Percentiles rank a stretch among this genome's conserved stretches.
Evolutionary conservation across 257 asterid species (phyloP).

Genomic region (Scutellaria galericulata): DNA sequence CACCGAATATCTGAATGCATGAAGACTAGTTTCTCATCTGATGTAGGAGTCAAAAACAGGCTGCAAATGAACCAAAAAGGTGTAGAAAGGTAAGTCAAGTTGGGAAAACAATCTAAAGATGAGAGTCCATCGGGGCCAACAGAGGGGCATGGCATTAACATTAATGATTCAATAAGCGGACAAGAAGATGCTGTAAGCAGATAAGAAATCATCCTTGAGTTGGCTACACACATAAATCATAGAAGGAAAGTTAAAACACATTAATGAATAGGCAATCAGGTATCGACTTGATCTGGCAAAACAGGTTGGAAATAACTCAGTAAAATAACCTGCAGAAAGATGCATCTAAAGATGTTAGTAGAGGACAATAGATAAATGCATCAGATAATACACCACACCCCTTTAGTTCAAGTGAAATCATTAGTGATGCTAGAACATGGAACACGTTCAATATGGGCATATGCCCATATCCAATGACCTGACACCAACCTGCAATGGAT

Average conservation of each 20-base stretch:
- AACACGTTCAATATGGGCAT: constrained; percentile 83
- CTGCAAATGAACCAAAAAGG: constrained; percentile 81
- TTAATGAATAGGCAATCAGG: not conserved
- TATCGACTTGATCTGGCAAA: constrained; percentile 18
- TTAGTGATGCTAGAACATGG: constrained; percentile 73
- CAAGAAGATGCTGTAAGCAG: constrained; percentile 84
- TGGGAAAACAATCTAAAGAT: constrained; percentile 66
- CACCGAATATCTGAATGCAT: not conserved
- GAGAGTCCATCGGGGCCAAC: constrained; percentile 83
- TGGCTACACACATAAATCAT: constrained; percentile 59
- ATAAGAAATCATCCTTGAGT: constrained; percentile 86
- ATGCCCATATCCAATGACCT: constrained; percentile 91
- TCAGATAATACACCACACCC: constrained; percentile 93
- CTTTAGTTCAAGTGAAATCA: constrained; percentile 94
- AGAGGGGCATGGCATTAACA: constrained; percentile 92
- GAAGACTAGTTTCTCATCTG: not conserved
- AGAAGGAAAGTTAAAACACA: constrained; percentile 24
- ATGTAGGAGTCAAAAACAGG: constrained; percentile 76
- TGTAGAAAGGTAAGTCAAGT: constrained; percentile 84
- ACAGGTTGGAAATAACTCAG: not conserved
- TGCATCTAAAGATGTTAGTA: constrained; percentile 90
- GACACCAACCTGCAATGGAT: constrained; percentile 79
- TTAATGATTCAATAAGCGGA: constrained; percentile 78
- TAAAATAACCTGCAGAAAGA: constrained; percentile 80
- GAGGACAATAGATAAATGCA: constrained; percentile 84